These are phyloP conservation scores for Arachis stenosperma DNA, from an alignment of 306 rosid genomes.

Conservation along the genomic window DNA sequence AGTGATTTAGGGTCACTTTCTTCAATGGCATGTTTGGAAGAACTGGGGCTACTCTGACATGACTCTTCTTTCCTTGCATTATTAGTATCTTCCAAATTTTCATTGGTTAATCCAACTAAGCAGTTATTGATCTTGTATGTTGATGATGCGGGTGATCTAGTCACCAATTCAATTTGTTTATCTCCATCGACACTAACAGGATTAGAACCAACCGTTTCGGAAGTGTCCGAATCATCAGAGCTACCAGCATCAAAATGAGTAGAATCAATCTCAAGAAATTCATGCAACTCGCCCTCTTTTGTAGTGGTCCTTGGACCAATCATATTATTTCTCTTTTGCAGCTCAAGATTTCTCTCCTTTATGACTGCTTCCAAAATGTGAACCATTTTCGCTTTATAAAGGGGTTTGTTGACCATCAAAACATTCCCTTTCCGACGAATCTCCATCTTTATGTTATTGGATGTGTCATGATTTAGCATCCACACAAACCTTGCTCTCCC, in stretches of 20 bases:
- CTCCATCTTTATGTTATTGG: slow-evolving; percentile 82
- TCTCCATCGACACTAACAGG: slow-evolving; percentile 44
- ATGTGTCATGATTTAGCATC: slow-evolving; percentile 89
- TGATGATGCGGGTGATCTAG: slow-evolving; percentile 44
- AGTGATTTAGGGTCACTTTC: slow-evolving; percentile 33
- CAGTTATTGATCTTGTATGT: slow-evolving; percentile 48
- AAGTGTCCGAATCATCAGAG: slow-evolving; percentile 85
- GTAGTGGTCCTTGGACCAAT: slow-evolving; percentile 42
- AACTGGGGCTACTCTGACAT: slow-evolving; percentile 38
- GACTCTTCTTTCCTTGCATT: slow-evolving; percentile 49
- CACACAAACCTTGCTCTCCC: slow-evolving; percentile 89
- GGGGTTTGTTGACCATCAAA: slow-evolving; percentile 77
- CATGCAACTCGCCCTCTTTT: slow-evolving; percentile 69
- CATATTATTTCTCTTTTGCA: slow-evolving; percentile 54
- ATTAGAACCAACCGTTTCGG: slow-evolving; percentile 50
- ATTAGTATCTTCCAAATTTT: slow-evolving; percentile 44
- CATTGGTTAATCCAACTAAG: slow-evolving; percentile 58
- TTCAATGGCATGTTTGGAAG: slow-evolving; percentile 31
- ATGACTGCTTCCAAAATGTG: slow-evolving; percentile 82
- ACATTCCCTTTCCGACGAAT: slow-evolving; percentile 80
- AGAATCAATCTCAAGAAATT: slow-evolving; percentile 89
- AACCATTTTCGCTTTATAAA: slow-evolving; percentile 82
- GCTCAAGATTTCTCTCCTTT: slow-evolving; percentile 68
- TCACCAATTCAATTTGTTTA: slow-evolving; percentile 41
- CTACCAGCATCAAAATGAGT: slow-evolving; percentile 71